phyloP scores from a whole-genome alignment of 164 flowering plant species.

The Malania oleifera region DNA sequence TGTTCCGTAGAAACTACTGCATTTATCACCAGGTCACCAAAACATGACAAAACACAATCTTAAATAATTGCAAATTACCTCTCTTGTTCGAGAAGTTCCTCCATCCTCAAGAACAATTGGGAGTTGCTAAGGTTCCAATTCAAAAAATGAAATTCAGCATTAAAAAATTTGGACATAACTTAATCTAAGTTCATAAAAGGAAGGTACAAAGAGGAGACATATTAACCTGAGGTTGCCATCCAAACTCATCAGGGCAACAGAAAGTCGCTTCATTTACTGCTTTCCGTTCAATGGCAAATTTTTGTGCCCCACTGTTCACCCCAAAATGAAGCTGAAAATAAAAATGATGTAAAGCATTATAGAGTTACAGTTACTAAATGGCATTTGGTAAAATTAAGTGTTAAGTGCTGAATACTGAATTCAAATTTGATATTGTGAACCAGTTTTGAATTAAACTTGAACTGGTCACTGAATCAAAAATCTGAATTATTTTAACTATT shows the following conservation, averaged over 20 bases:
- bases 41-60: background rate
- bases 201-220: background rate
- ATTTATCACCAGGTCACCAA: background rate
- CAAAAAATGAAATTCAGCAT: background rate
- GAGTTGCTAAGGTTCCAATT: conserved; percentile 28
- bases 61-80: conserved; percentile 32
- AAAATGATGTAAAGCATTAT: conserved; percentile 13
- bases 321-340: conserved; percentile 52
- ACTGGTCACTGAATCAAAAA: too few species aligned
- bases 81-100: conserved; percentile 35
- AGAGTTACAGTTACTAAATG: too few species aligned
- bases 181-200: background rate
- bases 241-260: conserved; percentile 58
- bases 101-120: conserved; percentile 64
- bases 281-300: conserved; percentile 47
- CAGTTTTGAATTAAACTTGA: too few species aligned
- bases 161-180: background rate
- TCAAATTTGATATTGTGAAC: too few species aligned
- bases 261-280: conserved; percentile 68
- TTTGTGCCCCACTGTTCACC: conserved; percentile 36
- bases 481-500: too few species aligned
- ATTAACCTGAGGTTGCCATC: conserved; percentile 65
- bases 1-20: too few species aligned
- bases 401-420: too few species aligned
- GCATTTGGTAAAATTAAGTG: too few species aligned